Conservation (phyloP, 2,329 filamentous ascomycete genomes). For the Epichloe coenophiala region DNA sequence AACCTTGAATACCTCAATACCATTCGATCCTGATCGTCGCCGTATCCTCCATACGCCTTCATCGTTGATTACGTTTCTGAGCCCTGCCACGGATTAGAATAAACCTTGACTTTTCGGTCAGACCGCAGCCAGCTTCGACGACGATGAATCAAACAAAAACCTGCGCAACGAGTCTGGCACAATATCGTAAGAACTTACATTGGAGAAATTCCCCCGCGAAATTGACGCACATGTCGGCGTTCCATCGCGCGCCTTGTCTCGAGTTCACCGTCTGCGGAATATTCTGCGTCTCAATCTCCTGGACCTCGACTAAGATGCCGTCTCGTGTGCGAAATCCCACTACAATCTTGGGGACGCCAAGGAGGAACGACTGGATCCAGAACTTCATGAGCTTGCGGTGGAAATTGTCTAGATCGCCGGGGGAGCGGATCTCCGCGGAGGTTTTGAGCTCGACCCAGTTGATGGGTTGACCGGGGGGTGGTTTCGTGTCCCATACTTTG, state of each 20-base stretch:
- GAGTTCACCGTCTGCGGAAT: constrained; percentile 67
- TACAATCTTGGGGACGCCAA: constrained; percentile 83
- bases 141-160: background rate
- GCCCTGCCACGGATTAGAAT: constrained; percentile 30
- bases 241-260: constrained; percentile 58
- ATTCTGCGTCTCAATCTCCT: constrained; percentile 66
- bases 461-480: constrained; percentile 50
- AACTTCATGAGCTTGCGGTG: constrained; percentile 88
- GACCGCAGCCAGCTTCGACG: background rate
- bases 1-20: constrained; percentile 61
- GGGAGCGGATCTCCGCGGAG: constrained; percentile 53
- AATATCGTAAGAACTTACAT: constrained; percentile 37
- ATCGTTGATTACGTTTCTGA: constrained; percentile 49
- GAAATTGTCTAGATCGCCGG: constrained; percentile 59
- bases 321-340: constrained; percentile 69
- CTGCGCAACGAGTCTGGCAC: no score
- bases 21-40: constrained; percentile 44
- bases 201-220: constrained; percentile 66
- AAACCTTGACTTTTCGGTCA: background rate
- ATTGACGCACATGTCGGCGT: constrained; percentile 88
- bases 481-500: constrained; percentile 73
- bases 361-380: constrained; percentile 91
- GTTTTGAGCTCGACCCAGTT: constrained; percentile 97
- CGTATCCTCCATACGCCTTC: constrained; percentile 73
- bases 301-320: constrained; percentile 57